Conservation (phyloP, 1,284 basidiomycete genomes). For the Ceratobasidium sp. region DNA sequence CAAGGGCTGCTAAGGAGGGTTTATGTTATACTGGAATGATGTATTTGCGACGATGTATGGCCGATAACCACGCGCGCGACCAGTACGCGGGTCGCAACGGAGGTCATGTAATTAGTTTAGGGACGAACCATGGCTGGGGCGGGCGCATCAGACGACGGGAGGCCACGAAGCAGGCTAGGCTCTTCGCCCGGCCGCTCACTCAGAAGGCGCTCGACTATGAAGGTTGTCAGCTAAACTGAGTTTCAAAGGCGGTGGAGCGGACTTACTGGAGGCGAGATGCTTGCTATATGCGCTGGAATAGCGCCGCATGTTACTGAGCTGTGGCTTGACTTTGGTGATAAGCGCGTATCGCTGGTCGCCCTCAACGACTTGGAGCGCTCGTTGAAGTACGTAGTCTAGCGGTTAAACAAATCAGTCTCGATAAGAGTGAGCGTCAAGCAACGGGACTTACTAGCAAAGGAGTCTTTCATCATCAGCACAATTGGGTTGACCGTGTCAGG, state of each 20-base stretch:
- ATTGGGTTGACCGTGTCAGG: conserved; percentile 74
- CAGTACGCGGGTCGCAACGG: conserved; percentile 23
- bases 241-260: neutral
- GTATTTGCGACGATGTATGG: conserved; percentile 15
- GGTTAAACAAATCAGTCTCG: conserved; percentile 29
- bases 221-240: neutral
- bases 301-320: conserved; percentile 77
- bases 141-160: conserved; percentile 42
- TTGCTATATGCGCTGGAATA: conserved; percentile 81
- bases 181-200: conserved; percentile 32
- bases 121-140: conserved; percentile 8
- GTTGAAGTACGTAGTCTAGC: conserved; percentile 85
- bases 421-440: neutral
- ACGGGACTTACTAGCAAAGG: conserved; percentile 80
- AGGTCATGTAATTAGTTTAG: conserved; percentile 51
- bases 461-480: conserved; percentile 89
- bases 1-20: conserved; percentile 36
- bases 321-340: conserved; percentile 72
- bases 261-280: conserved; percentile 82
- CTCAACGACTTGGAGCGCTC: conserved; percentile 77
- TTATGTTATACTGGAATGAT: conserved; percentile 30
- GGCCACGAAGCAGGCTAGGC: conserved; percentile 31
- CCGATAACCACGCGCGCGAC: conserved; percentile 38
- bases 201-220: conserved; percentile 47
- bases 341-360: conserved; percentile 77